Base-by-base conservation (phyloP, 2,329 filamentous ascomycete species). In the Beauveria rudraprayagi region DNA sequence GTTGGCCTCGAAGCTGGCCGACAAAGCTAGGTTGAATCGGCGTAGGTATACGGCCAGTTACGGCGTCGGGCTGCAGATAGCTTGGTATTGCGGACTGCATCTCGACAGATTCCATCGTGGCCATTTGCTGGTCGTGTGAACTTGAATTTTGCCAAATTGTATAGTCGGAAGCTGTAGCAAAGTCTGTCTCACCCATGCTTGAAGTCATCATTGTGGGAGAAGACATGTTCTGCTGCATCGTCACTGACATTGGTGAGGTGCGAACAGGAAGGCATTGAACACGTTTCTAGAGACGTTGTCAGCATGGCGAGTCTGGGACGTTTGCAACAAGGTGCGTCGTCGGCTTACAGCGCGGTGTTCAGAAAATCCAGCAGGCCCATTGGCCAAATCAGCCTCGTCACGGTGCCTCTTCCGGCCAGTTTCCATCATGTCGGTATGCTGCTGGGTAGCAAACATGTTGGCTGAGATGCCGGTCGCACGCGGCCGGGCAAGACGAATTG, bases 11-110 rank as follows among this genome's bases (percentile, higher is more conserved):
- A 26, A 83, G 74, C 67, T 85, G 81, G 2, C 78, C 77, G 1
- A 80, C 79, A 67, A 85, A 85, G 56, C 73, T 82, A 63, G 80
- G 79, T 65, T 84, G 79, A n/a, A 85, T 84, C 2, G 83, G 83
- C 2, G 83, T 85, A 2, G 83, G 82, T 70, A 85, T 79, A 53
- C 82, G 80, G 61, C 77, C 76, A 22, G 74, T 74, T 11, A 51
- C 73, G 28, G 19, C 62, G 51, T 24, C 51, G 37, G 50, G 46
- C 40, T 37, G 40, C 47, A 9, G 53, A 19, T 66, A 65, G 53
- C 66, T 68, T 60, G 63, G 62, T 30, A 66, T 65, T 58, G 61
- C 57, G 30, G 54, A 44, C 28, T 40, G 60, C 17, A 43, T 48
- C 34, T 62, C 56, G 14, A 44, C 43, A 9, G 19, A 30, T 19